Conservation (phyloP, 2,329 filamentous ascomycete genomes). For the Trichoderma brevicompactum region DNA sequence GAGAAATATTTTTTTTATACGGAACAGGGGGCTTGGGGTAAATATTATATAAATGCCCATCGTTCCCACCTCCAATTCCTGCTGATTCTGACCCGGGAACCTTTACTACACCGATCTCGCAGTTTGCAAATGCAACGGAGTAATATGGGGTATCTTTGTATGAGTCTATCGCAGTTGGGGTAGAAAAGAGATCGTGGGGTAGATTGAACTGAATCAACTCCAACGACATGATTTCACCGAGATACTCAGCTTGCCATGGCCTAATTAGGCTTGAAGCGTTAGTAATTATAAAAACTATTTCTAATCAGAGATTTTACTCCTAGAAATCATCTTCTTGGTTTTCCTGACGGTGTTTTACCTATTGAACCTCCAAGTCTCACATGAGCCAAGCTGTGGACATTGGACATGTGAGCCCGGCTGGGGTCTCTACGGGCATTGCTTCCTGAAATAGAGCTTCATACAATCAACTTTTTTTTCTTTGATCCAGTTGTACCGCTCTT, state of each 20-base stretch:
- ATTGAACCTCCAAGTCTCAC: too few relatives aligned
- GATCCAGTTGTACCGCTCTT: background rate
- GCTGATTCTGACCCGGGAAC: background rate
- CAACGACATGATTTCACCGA: background rate
- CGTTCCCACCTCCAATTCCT: background rate
- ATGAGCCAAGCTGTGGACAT: too few relatives aligned
- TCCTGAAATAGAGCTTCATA: too few relatives aligned
- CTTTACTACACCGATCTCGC: background rate
- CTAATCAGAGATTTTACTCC: too few relatives aligned
- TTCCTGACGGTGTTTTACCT: too few relatives aligned
- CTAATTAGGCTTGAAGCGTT: background rate
- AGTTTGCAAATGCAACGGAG: background rate
- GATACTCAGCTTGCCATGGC: too few relatives aligned
- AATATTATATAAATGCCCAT: background rate
- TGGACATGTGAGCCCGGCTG: too few relatives aligned
- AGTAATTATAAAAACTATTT: too few relatives aligned
- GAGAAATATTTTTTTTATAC: background rate
- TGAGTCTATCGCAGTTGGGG: conserved; percentile 13
- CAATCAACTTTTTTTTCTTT: too few relatives aligned
- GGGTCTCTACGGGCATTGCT: too few relatives aligned
- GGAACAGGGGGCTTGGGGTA: background rate
- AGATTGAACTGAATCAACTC: conserved; percentile 11
- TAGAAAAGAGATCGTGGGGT: conserved; percentile 12
- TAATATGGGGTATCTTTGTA: background rate
- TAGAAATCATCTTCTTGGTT: too few relatives aligned